Percentiles rank a stretch among this genome's conserved stretches.
Conservation (phyloP, 345 rosid species). For the Pistacia integerrima region DNA sequence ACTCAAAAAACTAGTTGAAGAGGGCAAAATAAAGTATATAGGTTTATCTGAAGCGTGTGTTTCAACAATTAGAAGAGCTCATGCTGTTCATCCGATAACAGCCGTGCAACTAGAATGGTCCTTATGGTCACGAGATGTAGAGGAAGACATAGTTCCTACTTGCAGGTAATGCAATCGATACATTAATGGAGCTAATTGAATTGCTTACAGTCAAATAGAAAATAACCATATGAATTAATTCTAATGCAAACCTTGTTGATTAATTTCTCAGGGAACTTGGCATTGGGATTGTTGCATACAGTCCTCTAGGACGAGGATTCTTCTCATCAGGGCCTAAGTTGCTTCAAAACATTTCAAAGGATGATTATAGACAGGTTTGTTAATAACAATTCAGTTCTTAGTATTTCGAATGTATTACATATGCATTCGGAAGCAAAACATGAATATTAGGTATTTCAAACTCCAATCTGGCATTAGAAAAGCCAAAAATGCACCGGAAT, state of each 20-base stretch:
- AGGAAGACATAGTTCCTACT: constrained; percentile 59
- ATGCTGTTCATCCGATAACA: constrained; percentile 70
- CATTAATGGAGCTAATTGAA: no score
- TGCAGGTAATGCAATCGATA: no score
- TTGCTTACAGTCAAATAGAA: constrained; percentile 18
- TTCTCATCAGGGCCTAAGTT: background rate
- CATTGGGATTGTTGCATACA: background rate
- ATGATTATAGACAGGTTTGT: background rate
- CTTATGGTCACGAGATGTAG: constrained; percentile 73
- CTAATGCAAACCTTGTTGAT: background rate
- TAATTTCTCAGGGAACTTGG: background rate
- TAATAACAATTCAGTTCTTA: no score
- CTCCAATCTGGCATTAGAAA: no score
- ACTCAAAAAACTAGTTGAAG: constrained; percentile 69
- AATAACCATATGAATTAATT: no score
- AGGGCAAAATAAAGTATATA: constrained; percentile 67
- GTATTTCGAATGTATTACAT: no score
- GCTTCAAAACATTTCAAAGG: background rate
- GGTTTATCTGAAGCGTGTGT: constrained; percentile 80
- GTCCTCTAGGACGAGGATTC: background rate
- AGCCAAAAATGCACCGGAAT: no score
- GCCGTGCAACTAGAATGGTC: constrained; percentile 81
- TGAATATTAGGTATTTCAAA: no score
- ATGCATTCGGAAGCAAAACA: no score
- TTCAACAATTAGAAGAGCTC: constrained; percentile 77